Conservation (phyloP, 2,329 filamentous ascomycete species). For the Neonectria punicea region DNA sequence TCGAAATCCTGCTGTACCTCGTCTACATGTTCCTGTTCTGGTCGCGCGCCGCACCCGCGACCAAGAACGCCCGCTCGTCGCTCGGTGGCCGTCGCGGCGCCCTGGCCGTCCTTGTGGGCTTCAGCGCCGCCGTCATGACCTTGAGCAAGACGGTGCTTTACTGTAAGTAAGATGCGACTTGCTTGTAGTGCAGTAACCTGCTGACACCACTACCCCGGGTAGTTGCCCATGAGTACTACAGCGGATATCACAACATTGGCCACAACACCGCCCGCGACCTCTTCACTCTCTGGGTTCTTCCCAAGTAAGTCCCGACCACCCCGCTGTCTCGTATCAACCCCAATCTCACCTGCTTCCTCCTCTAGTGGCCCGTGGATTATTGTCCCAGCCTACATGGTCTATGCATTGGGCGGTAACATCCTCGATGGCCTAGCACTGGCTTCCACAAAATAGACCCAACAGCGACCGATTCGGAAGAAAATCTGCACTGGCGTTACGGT, state of each 20-base stretch:
- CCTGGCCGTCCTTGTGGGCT: constrained; percentile 58
- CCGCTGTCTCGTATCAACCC: background rate
- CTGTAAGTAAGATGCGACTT: constrained; percentile 55
- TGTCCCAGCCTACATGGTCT: constrained; percentile 63
- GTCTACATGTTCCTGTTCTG: constrained; percentile 61
- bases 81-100: constrained; percentile 57
- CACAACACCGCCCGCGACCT: constrained; percentile 61
- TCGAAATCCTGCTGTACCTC: constrained; percentile 74
- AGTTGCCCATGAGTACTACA: constrained; percentile 68
- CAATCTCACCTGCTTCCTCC: constrained; percentile 8
- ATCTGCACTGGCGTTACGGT: constrained; percentile 1
- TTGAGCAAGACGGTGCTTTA: constrained; percentile 71
- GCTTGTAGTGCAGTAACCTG: background rate
- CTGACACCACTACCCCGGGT: background rate
- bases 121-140: constrained; percentile 68
- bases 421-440: constrained; percentile 56
- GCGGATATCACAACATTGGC: constrained; percentile 65
- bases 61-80: constrained; percentile 42
- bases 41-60: constrained; percentile 24
- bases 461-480: constrained; percentile 6
- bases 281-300: constrained; percentile 66
- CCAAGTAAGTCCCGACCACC: constrained; percentile 60
- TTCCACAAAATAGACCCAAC: constrained; percentile 53
- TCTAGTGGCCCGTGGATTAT: constrained; percentile 66
- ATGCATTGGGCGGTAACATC: constrained; percentile 60